phyloP scores from a whole-genome alignment of 805 yeast species.

The Metschnikowia aberdeeniae region DNA sequence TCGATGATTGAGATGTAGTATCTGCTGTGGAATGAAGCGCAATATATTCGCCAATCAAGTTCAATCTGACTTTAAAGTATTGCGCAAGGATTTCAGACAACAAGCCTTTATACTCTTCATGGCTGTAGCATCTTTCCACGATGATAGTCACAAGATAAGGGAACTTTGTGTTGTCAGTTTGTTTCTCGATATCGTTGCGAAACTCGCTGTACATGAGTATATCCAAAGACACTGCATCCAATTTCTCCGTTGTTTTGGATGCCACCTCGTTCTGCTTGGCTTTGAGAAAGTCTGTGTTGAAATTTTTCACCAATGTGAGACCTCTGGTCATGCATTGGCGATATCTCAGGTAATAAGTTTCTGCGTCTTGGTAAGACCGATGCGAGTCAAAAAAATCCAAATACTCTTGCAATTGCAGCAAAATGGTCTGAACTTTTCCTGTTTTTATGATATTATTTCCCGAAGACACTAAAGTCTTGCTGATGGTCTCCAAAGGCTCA shows the following conservation, averaged over 20 bases:
- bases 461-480: constrained; percentile 59
- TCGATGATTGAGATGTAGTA: background rate
- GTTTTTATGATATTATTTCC: constrained; percentile 61
- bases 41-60: constrained; percentile 42
- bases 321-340: constrained; percentile 82
- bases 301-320: constrained; percentile 68
- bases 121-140: constrained; percentile 21
- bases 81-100: constrained; percentile 58
- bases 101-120: constrained; percentile 61
- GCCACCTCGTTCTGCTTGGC: constrained; percentile 7
- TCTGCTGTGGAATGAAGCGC: constrained; percentile 14
- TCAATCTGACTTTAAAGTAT: constrained; percentile 57
- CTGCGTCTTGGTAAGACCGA: constrained; percentile 58
- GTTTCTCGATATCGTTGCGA: constrained; percentile 14
- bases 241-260: constrained; percentile 5
- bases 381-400: constrained; percentile 55
- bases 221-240: constrained; percentile 12
- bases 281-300: constrained; percentile 46
- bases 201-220: constrained; percentile 18
- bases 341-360: constrained; percentile 64
- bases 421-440: constrained; percentile 30
- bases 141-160: constrained; percentile 11
- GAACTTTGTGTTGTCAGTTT: constrained; percentile 13
- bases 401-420: constrained; percentile 62
- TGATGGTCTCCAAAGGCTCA: constrained; percentile 66